These are phyloP conservation scores for Rutstroemia sp. DNA, from an alignment of 2,329 filamentous ascomycete species.

Conservation along the genomic window DNA sequence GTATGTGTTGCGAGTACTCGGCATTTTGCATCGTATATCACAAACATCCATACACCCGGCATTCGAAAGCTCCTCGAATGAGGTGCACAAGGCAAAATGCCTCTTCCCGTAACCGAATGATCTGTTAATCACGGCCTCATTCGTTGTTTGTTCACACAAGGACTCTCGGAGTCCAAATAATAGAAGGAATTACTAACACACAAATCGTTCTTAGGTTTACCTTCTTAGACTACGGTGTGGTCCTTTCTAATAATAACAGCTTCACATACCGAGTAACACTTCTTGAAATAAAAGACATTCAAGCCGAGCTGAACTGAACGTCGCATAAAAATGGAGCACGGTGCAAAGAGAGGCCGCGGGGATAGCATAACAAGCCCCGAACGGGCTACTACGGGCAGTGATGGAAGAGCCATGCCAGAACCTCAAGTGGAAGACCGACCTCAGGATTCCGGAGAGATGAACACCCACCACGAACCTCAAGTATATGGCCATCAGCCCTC, in stretches of 20 bases:
- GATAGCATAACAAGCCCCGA: constrained; percentile 8
- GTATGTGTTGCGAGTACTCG: constrained; percentile 3
- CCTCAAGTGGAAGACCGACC: constrained; percentile 5
- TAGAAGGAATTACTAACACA: constrained; percentile 3
- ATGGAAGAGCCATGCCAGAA: constrained; percentile 1
- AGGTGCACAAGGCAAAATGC: constrained; percentile 2
- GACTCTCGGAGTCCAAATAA: not conserved
- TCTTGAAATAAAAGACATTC: not conserved
- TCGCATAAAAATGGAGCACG: constrained; percentile 6
- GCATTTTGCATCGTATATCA: constrained; percentile 2
- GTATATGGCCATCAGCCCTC: constrained; percentile 3
- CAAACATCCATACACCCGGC: not conserved
- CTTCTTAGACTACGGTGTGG: not conserved
- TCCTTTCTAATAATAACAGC: constrained; percentile 3
- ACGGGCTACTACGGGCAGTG: constrained; percentile 1
- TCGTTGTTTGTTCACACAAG: constrained; percentile 3
- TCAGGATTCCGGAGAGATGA: constrained; percentile 8
- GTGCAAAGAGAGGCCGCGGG: constrained; percentile 9
- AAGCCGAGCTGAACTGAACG: not conserved
- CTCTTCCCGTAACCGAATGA: constrained; percentile 2
- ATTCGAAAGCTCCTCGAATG: constrained; percentile 6
- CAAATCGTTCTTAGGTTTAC: not conserved
- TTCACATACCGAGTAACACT: not conserved
- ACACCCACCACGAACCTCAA: not conserved
- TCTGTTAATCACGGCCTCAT: not conserved